Base-by-base conservation (phyloP, 495 filamentous ascomycete species). In the Penicillium herquei region DNA sequence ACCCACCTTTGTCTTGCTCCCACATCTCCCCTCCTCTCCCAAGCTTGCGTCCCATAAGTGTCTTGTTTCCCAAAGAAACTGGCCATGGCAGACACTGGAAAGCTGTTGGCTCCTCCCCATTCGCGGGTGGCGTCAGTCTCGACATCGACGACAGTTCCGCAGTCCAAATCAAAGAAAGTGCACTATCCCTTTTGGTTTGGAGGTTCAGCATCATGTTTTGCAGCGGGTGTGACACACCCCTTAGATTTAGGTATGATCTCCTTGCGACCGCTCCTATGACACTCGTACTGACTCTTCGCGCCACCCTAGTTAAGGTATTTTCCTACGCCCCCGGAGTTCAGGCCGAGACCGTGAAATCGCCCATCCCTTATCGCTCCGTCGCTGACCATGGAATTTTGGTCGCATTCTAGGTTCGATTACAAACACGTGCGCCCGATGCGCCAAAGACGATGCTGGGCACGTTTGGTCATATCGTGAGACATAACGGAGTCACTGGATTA, bases 121-220 rank as follows among this genome's bases (percentile, higher is more conserved):
- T 42, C 50, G 49, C 57, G 65, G 51, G 59, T 59, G 49, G 63
- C 56, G 54, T 55, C 70, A 21, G 52, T 70, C 43, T 59, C 62
- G 12, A 66, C 9, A 37, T 37, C 34, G 34, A 35, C 33, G 33
- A 9, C 51, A 31, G 61, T 63, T 35, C 67, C 61, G 55, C 52
- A 49, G 43, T 50, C 65, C 43, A 65, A 63, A 37, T 44, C 59
- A 12, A 67, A 74, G 55, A 75, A 71, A 63, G 75, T 87, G 39
- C 80, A 81, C 56, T 91, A 91, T 69, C 89, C 89, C 31, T 94
- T 96, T 75, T 96, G 92, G 92, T 96, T 97, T 72, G 92, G 92
- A 39, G 92, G 92, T 18, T 93, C 88, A 64, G 90, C 92, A 16
- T 92, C 88, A 59, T 93, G 89, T 70, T 87, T 95, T 75, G 92